These are phyloP conservation scores for Ascochyta lentis DNA, from an alignment of 2,329 filamentous ascomycete genomes.

Conservation along the genomic window DNA sequence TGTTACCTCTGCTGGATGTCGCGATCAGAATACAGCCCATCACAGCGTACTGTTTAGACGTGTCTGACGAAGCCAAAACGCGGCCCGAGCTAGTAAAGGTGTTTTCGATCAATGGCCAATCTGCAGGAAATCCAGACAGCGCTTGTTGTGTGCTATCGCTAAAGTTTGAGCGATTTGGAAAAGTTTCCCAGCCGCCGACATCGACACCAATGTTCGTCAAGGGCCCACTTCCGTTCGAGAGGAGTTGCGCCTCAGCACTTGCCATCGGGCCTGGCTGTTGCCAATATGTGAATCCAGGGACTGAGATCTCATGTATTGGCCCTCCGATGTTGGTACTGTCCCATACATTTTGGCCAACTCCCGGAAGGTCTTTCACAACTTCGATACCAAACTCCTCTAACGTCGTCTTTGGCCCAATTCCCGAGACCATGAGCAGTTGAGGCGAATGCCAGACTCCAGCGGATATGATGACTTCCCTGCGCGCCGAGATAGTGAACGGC, in stretches of 20 bases:
- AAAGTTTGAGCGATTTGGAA: neutral
- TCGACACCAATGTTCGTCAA: conserved; percentile 1
- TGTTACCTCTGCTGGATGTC: conserved; percentile 42
- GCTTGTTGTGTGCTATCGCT: neutral
- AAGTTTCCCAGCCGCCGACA: neutral
- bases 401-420: conserved; percentile 36
- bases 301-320: neutral
- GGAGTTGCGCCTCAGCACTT: neutral
- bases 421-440: conserved; percentile 48
- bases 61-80: neutral
- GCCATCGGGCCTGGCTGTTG: neutral
- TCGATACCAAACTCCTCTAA: conserved; percentile 25
- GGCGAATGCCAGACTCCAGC: conserved; percentile 53
- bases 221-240: neutral
- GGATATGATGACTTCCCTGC: conserved; percentile 52
- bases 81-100: neutral
- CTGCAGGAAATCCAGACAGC: neutral
- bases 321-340: conserved; percentile 3
- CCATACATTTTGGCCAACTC: conserved; percentile 33
- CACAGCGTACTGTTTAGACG: conserved; percentile 32
- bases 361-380: conserved; percentile 24
- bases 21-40: conserved; percentile 37
- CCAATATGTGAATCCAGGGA: neutral
- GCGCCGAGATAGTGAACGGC: conserved; percentile 28
- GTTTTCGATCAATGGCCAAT: conserved; percentile 4